Evolutionary conservation across 176 grass and related monocot genomes (phyloP), one percentile per base, ranked within the genome.

Genomic region (Phyllostachys edulis): DNA sequence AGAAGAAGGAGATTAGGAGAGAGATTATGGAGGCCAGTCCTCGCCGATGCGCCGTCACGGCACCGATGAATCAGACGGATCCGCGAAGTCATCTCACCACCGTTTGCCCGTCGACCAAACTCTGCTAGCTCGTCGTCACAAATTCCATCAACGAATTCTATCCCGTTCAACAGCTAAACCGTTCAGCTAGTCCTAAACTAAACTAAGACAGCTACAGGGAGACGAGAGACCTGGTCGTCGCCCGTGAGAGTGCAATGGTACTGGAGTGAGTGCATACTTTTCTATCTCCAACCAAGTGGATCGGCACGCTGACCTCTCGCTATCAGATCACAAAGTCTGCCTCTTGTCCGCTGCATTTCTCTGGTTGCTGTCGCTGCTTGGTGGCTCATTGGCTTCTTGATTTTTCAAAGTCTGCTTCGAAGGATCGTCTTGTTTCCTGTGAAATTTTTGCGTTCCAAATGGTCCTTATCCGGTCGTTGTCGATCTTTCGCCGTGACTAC

Each of bases 1-100:
- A n/a, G n/a, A n/a, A n/a, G n/a, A n/a, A n/a, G n/a, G n/a, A n/a
- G n/a, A n/a, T n/a, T n/a, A n/a, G n/a, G n/a, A 2, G 32, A 34
- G 32, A 34, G 32, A n/a, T n/a, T n/a, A n/a, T n/a, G n/a, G n/a
- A n/a, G n/a, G n/a, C n/a, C n/a, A n/a, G 36, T 57, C 40, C 9
- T 85, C 51, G 78, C 21, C 71, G 78, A 39, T 4, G 77, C 75
- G 69, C 47, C 47, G 49, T 50, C 62, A 82, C 69, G 77, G 69
- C 69, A 44, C 59, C 12, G 59, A 40, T 6, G 57, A 13, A 16
- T 9, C 49, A 8, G 49, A 6, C 4, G n/a, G 21, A 24, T 37
- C 47, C 16, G 11, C 21, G 6, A 61, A 38, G 38, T 61, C 55
- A 1, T n/a, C 38, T 41, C 55, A 5, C 20, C 73, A 24, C 52